phyloP scores from a whole-genome alignment of 2,329 filamentous ascomycete species.

The Aspergillus transmontanensis region DNA sequence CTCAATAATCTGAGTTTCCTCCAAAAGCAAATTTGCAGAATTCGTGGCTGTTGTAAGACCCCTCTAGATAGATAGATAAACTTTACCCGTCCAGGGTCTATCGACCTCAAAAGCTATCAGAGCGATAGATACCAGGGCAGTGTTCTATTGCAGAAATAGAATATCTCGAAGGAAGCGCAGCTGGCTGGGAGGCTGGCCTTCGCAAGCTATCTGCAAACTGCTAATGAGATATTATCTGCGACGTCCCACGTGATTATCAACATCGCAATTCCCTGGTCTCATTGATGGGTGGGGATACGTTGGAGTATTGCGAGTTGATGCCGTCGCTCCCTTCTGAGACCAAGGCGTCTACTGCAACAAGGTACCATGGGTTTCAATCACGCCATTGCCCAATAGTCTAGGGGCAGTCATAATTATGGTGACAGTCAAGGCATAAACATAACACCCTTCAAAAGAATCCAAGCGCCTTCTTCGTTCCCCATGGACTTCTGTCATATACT shows the following conservation, averaged over 20 bases:
- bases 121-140: neutral
- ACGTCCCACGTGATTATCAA: no score
- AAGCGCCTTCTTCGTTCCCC: neutral
- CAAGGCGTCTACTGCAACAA: neutral
- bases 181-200: neutral
- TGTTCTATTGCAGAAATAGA: neutral
- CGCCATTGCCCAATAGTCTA: neutral
- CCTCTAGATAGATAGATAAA: neutral
- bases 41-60: neutral
- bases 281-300: neutral
- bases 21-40: neutral
- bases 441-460: neutral
- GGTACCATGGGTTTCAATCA: neutral
- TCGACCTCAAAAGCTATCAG: neutral
- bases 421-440: neutral
- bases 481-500: neutral
- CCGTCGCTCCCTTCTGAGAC: no score
- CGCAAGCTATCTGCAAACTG: neutral
- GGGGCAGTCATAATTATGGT: neutral
- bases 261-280: neutral
- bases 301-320: neutral
- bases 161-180: neutral
- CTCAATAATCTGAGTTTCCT: neutral
- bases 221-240: neutral
- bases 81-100: neutral